Conservation (phyloP, 805 yeast genomes). For the Zygosaccharomyces lentus region DNA sequence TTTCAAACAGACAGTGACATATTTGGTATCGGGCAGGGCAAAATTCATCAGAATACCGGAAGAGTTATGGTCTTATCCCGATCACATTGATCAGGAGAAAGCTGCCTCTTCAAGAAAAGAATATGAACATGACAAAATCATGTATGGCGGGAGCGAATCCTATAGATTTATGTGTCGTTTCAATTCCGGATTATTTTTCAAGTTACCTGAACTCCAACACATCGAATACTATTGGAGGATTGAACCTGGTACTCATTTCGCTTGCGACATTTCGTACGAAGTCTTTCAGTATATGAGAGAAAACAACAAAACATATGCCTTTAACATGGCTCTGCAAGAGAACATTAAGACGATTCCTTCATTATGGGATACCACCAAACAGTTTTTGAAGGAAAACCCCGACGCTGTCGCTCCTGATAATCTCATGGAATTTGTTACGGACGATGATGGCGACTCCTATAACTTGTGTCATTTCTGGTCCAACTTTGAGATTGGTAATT, state of each 20-base stretch:
- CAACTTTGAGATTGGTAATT: constrained; percentile 84
- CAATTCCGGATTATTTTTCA: constrained; percentile 76
- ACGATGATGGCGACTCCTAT: constrained; percentile 57
- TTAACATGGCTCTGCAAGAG: constrained; percentile 75
- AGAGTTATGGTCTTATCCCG: constrained; percentile 67
- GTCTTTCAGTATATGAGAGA: constrained; percentile 79
- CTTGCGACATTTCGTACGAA: constrained; percentile 88
- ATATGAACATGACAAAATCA: constrained; percentile 66
- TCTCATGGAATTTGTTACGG: constrained; percentile 63
- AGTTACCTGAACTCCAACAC: constrained; percentile 64
- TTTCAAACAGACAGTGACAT: constrained; percentile 52
- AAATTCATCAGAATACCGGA: constrained; percentile 65
- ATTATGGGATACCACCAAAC: constrained; percentile 65
- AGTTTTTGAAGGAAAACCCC: constrained; percentile 46
- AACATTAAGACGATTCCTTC: constrained; percentile 77
- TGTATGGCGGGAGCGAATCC: constrained; percentile 78
- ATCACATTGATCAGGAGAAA: constrained; percentile 28
- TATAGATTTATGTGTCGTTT: constrained; percentile 95
- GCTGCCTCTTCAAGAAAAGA: constrained; percentile 64
- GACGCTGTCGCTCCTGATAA: constrained; percentile 43
- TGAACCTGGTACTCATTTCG: constrained; percentile 87
- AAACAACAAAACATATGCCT: constrained; percentile 72
- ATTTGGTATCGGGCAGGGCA: constrained; percentile 55
- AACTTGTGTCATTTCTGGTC: constrained; percentile 90
- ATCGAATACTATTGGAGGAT: constrained; percentile 95